Evolutionary conservation across 805 yeast genomes (phyloP).

Genomic region (Candida rishiriensis): DNA sequence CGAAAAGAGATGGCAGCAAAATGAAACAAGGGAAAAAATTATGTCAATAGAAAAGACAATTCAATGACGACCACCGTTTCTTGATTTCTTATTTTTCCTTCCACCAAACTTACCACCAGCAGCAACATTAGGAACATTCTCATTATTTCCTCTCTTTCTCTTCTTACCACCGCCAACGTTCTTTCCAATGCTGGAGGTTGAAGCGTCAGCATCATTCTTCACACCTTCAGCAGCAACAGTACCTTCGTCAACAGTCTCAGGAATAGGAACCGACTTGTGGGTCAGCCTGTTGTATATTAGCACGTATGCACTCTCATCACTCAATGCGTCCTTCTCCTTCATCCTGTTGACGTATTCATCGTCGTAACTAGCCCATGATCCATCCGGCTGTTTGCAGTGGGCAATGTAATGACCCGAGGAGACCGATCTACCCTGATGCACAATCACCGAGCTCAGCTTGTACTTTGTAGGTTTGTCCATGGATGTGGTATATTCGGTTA

Average conservation of each 20-base stretch:
- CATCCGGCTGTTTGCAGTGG: slow-evolving; percentile 88
- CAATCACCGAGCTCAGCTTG: slow-evolving; percentile 76
- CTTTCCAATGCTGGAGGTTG: slow-evolving; percentile 1
- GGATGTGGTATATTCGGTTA: slow-evolving; percentile 55
- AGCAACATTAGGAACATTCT: background rate
- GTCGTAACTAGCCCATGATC: slow-evolving; percentile 89
- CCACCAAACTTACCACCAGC: slow-evolving; percentile 1
- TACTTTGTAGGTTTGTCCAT: slow-evolving; percentile 50
- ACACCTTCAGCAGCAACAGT: background rate
- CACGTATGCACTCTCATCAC: slow-evolving; percentile 88
- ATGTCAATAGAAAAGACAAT: too few species aligned
- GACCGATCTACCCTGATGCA: slow-evolving; percentile 91
- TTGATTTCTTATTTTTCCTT: slow-evolving; percentile 12
- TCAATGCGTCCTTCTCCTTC: slow-evolving; percentile 66
- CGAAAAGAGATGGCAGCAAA: too few species aligned
- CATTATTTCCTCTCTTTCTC: slow-evolving; percentile 11
- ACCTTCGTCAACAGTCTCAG: background rate
- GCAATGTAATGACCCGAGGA: slow-evolving; percentile 92
- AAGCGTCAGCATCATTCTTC: background rate
- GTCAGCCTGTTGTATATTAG: slow-evolving; percentile 77
- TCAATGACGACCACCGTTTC: slow-evolving; percentile 1
- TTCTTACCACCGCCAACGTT: slow-evolving; percentile 7
- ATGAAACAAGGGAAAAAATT: too few species aligned
- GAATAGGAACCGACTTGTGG: slow-evolving; percentile 36
- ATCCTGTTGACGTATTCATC: slow-evolving; percentile 82